Conservation (phyloP, 108 stramenopile species). For the Discostella pseudostelligera region DNA sequence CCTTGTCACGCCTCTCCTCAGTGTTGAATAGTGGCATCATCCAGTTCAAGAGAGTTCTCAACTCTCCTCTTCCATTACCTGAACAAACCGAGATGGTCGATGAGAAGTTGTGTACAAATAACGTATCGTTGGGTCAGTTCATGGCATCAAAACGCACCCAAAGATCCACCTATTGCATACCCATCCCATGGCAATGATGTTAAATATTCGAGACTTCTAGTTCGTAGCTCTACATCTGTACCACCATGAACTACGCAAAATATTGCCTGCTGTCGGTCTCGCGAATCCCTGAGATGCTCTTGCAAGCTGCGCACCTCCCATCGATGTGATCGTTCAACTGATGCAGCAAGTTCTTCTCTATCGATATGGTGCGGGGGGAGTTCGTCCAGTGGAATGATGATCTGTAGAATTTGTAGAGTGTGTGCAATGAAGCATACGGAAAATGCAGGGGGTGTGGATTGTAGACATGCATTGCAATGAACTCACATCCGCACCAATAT, state of each 20-base stretch:
- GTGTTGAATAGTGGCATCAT: conserved; percentile 48
- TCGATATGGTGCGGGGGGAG: conserved; percentile 49
- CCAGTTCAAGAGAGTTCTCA: conserved; percentile 45
- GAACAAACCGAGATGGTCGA: neutral
- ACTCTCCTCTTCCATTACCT: conserved; percentile 49
- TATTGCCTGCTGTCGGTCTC: conserved; percentile 51
- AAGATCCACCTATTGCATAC: conserved; percentile 55
- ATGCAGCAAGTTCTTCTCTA: conserved; percentile 25
- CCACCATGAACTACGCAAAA: conserved; percentile 65
- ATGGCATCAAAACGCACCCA: conserved; percentile 29
- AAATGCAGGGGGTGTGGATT: neutral
- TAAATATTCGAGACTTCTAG: conserved; percentile 49
- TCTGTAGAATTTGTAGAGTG: conserved; percentile 3
- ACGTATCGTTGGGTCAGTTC: neutral
- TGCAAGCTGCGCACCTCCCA: conserved; percentile 58
- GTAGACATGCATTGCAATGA: neutral
- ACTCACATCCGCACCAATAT: conserved; percentile 52
- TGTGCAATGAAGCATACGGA: no score
- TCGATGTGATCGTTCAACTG: conserved; percentile 51
- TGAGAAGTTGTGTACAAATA: neutral
- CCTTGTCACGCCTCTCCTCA: conserved; percentile 16
- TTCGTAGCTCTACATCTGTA: conserved; percentile 47
- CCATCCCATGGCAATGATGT: conserved; percentile 61
- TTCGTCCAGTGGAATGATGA: conserved; percentile 67
- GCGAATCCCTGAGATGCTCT: conserved; percentile 50